A percentile compares a stretch with the other conserved stretches of the same genome.
These are phyloP conservation scores for Coffea canephora DNA, from an alignment of 257 asterid species.

Conservation along the genomic window DNA sequence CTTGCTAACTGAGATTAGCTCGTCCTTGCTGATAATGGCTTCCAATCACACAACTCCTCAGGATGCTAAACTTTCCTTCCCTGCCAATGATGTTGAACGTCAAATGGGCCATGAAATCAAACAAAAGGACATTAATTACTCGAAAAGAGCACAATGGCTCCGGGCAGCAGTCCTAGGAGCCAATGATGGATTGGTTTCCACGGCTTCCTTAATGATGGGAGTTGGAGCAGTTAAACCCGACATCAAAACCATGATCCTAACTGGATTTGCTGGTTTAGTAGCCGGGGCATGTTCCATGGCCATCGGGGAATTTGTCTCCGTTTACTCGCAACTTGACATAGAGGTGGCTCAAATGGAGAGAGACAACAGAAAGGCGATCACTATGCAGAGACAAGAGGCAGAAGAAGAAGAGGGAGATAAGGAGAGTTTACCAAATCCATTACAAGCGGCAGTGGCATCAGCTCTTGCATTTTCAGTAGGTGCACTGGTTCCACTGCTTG, in stretches of 20 bases:
- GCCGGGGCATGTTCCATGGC: slow-evolving; percentile 95
- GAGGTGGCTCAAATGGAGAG: slow-evolving; percentile 62
- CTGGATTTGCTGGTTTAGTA: slow-evolving; percentile 78
- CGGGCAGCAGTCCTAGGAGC: slow-evolving; percentile 92
- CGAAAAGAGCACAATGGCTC: slow-evolving; percentile 78
- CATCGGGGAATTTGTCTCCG: slow-evolving; percentile 81
- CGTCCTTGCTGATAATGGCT: slow-evolving; percentile 26
- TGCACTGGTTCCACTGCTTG: slow-evolving; percentile 74
- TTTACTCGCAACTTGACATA: slow-evolving; percentile 73
- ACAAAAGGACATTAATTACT: slow-evolving; percentile 55
- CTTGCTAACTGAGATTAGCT: neutral
- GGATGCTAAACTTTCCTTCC: slow-evolving; percentile 27
- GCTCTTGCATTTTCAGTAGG: slow-evolving; percentile 67
- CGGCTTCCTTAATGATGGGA: slow-evolving; percentile 82
- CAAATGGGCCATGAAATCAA: slow-evolving; percentile 20
- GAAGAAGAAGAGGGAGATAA: slow-evolving; percentile 8
- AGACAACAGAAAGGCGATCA: slow-evolving; percentile 25
- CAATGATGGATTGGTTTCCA: slow-evolving; percentile 76
- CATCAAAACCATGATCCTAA: slow-evolving; percentile 64
- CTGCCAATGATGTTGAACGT: slow-evolving; percentile 29
- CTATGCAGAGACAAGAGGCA: slow-evolving; percentile 5
- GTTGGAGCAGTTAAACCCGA: slow-evolving; percentile 82
- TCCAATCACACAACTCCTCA: slow-evolving; percentile 37
- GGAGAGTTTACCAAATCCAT: slow-evolving; percentile 59
- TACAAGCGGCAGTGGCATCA: slow-evolving; percentile 81